A percentile compares a stretch with the other conserved stretches of the same genome.
Conservation (phyloP, 2,329 filamentous ascomycete genomes). For the Alternaria angustiovoidea region DNA sequence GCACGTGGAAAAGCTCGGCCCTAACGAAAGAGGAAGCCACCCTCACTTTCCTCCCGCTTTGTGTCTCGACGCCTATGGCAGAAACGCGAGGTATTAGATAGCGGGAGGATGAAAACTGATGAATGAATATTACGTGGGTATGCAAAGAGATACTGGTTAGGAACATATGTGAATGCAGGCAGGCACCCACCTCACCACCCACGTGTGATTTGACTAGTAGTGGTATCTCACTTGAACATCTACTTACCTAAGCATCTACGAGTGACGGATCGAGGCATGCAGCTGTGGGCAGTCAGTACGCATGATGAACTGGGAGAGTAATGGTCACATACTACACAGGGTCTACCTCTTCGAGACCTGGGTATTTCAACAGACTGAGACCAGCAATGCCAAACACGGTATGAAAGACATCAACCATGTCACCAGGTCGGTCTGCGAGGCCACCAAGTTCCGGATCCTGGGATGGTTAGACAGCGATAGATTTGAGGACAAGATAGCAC, state of each 20-base stretch:
- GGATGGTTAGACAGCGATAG: background rate
- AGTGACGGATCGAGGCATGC: conserved; percentile 52
- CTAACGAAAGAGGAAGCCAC: conserved; percentile 44
- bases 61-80: conserved; percentile 70
- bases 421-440: conserved; percentile 86
- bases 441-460: conserved; percentile 82
- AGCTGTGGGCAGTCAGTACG: conserved; percentile 36
- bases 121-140: background rate
- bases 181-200: background rate
- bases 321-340: conserved; percentile 76
- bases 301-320: background rate
- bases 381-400: conserved; percentile 90
- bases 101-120: conserved; percentile 60
- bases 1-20: conserved; percentile 42
- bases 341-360: conserved; percentile 81
- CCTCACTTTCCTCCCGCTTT: conserved; percentile 71
- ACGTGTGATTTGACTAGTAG: background rate
- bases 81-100: conserved; percentile 73
- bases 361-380: conserved; percentile 80
- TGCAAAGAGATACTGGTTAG: background rate
- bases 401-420: conserved; percentile 98
- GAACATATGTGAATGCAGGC: background rate
- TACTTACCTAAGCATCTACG: conserved; percentile 41
- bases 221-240: background rate
- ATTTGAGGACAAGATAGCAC: conserved; percentile 12